These are phyloP conservation scores for Mortierella alpina DNA, from an alignment of 192 early-diverging fungal species.

Conservation along the genomic window DNA sequence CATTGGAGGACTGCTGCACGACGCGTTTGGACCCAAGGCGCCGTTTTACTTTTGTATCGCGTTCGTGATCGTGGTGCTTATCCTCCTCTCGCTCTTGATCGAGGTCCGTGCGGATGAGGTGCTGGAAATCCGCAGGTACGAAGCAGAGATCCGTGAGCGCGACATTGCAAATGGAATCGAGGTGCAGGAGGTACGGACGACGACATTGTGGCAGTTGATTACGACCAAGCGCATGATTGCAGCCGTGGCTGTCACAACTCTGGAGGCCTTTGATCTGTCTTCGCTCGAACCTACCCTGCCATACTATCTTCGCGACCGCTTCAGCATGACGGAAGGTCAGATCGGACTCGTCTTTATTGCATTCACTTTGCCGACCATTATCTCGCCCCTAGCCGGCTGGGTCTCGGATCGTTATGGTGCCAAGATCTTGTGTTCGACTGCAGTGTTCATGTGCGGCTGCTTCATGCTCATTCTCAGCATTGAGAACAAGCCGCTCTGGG, in stretches of 20 bases:
- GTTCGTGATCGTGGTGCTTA: constrained; percentile 66
- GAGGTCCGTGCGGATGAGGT: constrained; percentile 61
- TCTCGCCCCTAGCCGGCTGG: constrained; percentile 70
- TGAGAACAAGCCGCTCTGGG: constrained; percentile 47
- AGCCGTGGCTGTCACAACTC: constrained; percentile 30
- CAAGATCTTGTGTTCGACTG: constrained; percentile 55
- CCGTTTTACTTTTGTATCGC: constrained; percentile 78
- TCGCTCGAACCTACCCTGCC: constrained; percentile 67
- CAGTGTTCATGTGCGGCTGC: constrained; percentile 54
- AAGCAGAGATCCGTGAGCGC: constrained; percentile 32
- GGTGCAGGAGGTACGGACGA: constrained; percentile 1
- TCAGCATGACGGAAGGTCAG: constrained; percentile 52
- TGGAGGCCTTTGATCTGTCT: constrained; percentile 35
- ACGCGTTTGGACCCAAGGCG: constrained; percentile 69
- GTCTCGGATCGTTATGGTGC: constrained; percentile 64
- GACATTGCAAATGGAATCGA: constrained; percentile 13
- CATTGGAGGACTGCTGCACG: constrained; percentile 73
- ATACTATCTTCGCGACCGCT: constrained; percentile 60
- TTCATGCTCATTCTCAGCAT: constrained; percentile 55
- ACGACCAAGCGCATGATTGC: constrained; percentile 57
- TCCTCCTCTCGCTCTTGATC: constrained; percentile 62
- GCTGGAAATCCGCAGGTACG: constrained; percentile 24
- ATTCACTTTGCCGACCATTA: constrained; percentile 75
- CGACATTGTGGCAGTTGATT: constrained; percentile 54
- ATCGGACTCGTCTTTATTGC: constrained; percentile 77